Evolutionary conservation across 768 basidiomycete genomes (phyloP).

Genomic region (Xerocomellus dryophilus): DNA sequence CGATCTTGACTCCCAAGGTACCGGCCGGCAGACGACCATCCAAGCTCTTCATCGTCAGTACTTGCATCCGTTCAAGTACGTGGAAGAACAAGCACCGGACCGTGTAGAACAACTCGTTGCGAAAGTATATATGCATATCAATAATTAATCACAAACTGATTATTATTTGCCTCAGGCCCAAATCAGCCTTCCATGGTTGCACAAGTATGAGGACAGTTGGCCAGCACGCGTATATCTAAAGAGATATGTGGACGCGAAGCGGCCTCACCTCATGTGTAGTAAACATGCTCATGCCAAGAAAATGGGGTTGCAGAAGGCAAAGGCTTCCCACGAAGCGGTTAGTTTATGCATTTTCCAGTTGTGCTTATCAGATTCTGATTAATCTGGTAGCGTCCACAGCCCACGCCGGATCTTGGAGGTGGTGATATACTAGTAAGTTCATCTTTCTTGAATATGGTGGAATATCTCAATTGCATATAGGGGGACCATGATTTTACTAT

Average conservation of each 20-base stretch:
- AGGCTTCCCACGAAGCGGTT: background rate
- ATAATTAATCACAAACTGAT: background rate
- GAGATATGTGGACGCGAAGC: slow-evolving; percentile 13
- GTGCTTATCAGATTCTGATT: background rate
- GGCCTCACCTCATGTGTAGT: background rate
- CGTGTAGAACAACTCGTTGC: slow-evolving; percentile 9
- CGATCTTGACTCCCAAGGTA: background rate
- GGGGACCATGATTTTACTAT: background rate
- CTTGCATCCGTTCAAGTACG: slow-evolving; percentile 14
- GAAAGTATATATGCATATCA: background rate
- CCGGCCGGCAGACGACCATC: slow-evolving; percentile 4
- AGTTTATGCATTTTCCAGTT: background rate
- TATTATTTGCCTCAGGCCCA: slow-evolving; percentile 2
- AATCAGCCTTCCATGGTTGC: slow-evolving; percentile 17
- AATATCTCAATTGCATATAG: slow-evolving; percentile 1
- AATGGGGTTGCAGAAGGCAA: background rate
- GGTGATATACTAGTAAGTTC: background rate
- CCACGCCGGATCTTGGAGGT: background rate
- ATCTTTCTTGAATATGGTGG: background rate
- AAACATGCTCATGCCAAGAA: background rate
- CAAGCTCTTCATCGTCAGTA: background rate
- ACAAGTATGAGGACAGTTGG: slow-evolving; percentile 18
- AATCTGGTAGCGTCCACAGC: background rate
- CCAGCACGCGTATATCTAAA: slow-evolving; percentile 20
- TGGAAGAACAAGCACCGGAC: slow-evolving; percentile 14